Base-by-base conservation (phyloP, 2,329 filamentous ascomycete genomes). In the Trichophyton rubrum region DNA sequence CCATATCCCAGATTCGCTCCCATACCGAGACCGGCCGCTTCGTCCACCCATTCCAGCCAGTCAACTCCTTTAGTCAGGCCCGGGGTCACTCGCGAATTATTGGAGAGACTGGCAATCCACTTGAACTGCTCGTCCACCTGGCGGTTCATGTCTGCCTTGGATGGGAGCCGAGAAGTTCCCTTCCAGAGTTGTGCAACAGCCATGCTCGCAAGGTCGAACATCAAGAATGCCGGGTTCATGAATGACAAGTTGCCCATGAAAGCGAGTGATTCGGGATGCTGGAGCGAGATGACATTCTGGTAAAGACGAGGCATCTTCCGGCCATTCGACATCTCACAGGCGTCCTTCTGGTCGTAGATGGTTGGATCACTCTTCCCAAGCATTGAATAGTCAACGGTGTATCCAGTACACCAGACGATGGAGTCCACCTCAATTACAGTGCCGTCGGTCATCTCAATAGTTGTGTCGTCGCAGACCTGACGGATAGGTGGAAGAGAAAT, bases 181-280 rank as follows among this genome's bases (percentile, higher is more conserved):
- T 63, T 66, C 72, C 72, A 73, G 13, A 70, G 58, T 61, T 73
- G 70, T 0, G 69, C 67, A 11, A 72, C 64, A n/a, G 69, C 68
- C 63, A 69, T 67, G 27, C 63, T 62, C 3, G 67, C 62, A 7
- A 72, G 60, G 59, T 73, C 70, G 51, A 64, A 65, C 51, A 67
- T 67, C 1, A 66, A 49, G 58, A 72, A 71, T 1, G 67, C 67
- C 9, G 68, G 65, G 22, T 65, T 62, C 45, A 63, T 41, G 38
- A 68, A 61, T 8, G 64, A 58, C 20, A 65, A 59, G 43, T 65
- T 57, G 51, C 71, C 69, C 43, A 71, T 62, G 62, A 72, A 71
- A 4, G 70, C 69, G 1, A 73, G 65, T 3, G 68, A 70, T 9
- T 70, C 64, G 5, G 67, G 62, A 38, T 69, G 64, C 3, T 64